These are phyloP conservation scores for Cystobasidium sp. DNA, from an alignment of 1,284 basidiomycete genomes.

Conservation along the genomic window DNA sequence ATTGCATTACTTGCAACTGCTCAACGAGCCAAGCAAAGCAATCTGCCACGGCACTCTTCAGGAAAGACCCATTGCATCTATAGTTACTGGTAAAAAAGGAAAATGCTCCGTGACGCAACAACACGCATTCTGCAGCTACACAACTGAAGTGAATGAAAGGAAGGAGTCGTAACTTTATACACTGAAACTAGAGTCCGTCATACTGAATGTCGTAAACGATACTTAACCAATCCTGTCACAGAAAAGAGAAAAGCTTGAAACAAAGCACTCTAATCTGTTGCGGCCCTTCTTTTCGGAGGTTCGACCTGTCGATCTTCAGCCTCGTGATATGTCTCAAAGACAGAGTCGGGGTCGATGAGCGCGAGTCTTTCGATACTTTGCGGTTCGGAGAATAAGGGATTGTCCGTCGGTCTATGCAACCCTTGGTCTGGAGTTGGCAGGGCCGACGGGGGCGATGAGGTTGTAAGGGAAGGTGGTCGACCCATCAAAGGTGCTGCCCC, in stretches of 20 bases:
- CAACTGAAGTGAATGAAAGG: no score
- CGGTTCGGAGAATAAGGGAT: conserved; percentile 16
- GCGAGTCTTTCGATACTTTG: conserved; percentile 4
- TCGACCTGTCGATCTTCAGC: conserved; percentile 1
- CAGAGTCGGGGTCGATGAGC: conserved; percentile 26
- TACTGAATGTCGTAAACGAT: no score
- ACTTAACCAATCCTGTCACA: no score
- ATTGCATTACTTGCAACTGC: not conserved
- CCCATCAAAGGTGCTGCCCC: conserved; percentile 32
- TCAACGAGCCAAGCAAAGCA: no score
- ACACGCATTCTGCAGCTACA: no score
- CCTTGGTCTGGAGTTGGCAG: conserved; percentile 22
- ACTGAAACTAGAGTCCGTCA: no score
- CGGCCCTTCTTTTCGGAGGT: not conserved
- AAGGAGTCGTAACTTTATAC: no score
- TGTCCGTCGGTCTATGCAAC: not conserved
- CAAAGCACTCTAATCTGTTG: conserved; percentile 1
- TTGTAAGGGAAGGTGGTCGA: conserved; percentile 23
- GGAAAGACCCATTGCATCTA: not conserved
- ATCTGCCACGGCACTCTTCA: no score
- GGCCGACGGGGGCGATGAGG: conserved; percentile 24
- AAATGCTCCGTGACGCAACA: no score
- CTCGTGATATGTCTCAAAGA: conserved; percentile 34
- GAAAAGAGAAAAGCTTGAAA: no score
- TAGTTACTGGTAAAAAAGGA: not conserved